phyloP scores from a whole-genome alignment of 2,329 filamentous ascomycete species.

The Raffaelea albimanens region DNA sequence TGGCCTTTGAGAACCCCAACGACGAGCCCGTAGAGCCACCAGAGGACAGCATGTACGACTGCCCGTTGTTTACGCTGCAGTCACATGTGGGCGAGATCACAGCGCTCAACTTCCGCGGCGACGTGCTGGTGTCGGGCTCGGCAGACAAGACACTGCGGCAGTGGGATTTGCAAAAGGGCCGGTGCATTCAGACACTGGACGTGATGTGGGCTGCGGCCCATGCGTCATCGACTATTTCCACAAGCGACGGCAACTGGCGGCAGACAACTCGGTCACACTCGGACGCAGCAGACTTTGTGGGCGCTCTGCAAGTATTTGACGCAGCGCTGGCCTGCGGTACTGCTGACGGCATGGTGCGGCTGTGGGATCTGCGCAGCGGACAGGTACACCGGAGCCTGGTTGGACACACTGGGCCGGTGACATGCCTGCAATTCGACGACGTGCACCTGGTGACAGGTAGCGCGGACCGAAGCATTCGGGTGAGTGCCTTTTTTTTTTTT shows the following conservation, averaged over 20 bases:
- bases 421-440: conserved; percentile 92
- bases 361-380: conserved; percentile 94
- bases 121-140: conserved; percentile 88
- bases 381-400: conserved; percentile 96
- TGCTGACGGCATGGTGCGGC: conserved; percentile 89
- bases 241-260: conserved; percentile 56
- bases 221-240: conserved; percentile 60
- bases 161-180: conserved; percentile 96
- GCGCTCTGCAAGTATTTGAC: conserved; percentile 90
- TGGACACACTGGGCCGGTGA: conserved; percentile 90
- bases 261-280: conserved; percentile 58
- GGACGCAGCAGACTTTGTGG: conserved; percentile 89
- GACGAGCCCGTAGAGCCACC: conserved; percentile 61
- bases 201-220: conserved; percentile 97
- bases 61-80: conserved; percentile 77
- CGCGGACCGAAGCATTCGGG: conserved; percentile 83
- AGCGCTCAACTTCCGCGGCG: conserved; percentile 79
- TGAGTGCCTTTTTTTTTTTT: conserved; percentile 41
- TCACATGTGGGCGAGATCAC: conserved; percentile 93
- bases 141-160: conserved; percentile 95
- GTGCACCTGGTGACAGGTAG: conserved; percentile 90
- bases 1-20: conserved; percentile 64
- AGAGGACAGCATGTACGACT: conserved; percentile 77
- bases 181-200: conserved; percentile 93
- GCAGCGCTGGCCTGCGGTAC: conserved; percentile 92